Base-by-base conservation (phyloP, 2,329 filamentous ascomycete genomes). In the Bipolaris gigantea region DNA sequence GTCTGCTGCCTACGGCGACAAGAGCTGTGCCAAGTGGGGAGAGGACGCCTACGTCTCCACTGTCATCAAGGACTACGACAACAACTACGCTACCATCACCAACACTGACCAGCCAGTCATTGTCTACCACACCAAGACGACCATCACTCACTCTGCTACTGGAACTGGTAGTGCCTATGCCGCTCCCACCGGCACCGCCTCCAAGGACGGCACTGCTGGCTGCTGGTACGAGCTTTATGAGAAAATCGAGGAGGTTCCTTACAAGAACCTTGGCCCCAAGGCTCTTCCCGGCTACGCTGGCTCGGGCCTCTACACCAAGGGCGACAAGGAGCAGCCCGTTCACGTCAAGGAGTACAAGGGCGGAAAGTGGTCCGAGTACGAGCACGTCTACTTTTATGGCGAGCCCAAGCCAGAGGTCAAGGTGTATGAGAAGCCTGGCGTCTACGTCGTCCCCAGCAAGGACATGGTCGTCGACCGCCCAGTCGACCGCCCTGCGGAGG, bases 221-320 rank as follows among this genome's bases (percentile, higher is more conserved):
- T 53, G 52, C 32, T 71, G 65, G 66, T 65, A 67, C 48, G 67
- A 71, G 60, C 57, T 71, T 5, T 67, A 66, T 53, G 68, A 72
- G 62, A 66, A 66, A 57, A 55, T 68, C 15, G 56, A 64, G 44
- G 61, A 65, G 45, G 63, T 60, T 33, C 51, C 58, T 18, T 73
- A 69, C 64, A 59, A 64, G 55, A 32, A 71, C 15, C 62, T 71
- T 30, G 70, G 70, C 40, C 65, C 64, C 13, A 59, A 66, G 18
- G 67, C 59, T 38, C 55, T 73, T 27, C 61, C 61, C 15, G 63
- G 62, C 23, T 71, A 72, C 53, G 32, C 48, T 10, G 70, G 69
- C 50, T 66, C 66, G n/a, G 65, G 64, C 23, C 63, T 70, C 41
- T 68, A 60, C 56, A 50, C 60, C 34, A 56, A 60, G 25, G 63